Conservation (phyloP, 441 rosid species). For the Brassica balearica region DNA sequence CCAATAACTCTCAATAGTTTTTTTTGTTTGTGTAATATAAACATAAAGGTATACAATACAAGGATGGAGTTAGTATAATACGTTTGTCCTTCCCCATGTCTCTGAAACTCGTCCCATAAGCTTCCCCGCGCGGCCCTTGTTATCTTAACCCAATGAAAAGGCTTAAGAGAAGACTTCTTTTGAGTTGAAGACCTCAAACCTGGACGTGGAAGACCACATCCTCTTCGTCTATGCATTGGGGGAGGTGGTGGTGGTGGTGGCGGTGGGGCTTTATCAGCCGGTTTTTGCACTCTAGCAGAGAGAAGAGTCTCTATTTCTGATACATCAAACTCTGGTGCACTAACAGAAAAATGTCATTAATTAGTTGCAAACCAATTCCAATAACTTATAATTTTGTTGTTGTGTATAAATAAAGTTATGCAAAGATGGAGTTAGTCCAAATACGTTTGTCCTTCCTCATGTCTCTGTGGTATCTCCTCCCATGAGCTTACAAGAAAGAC, state of each 20-base stretch:
- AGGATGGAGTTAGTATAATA: slow-evolving; percentile 47
- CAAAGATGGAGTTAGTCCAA: background rate
- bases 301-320: background rate
- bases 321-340: slow-evolving; percentile 1
- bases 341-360: background rate
- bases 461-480: background rate
- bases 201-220: slow-evolving; percentile 57
- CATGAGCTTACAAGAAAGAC: background rate
- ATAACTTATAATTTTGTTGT: background rate
- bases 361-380: background rate
- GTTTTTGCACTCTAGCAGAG: background rate
- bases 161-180: slow-evolving; percentile 89
- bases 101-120: background rate
- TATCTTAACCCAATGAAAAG: slow-evolving; percentile 97
- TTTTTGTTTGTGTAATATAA: no score
- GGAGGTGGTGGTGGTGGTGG: slow-evolving; percentile 29
- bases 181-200: slow-evolving; percentile 48
- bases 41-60: background rate
- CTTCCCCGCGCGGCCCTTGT: slow-evolving; percentile 89
- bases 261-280: slow-evolving; percentile 3
- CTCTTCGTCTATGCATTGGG: background rate
- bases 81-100: slow-evolving; percentile 31
- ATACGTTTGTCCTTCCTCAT: background rate
- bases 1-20: background rate
- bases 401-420: background rate